These are phyloP conservation scores for Pythium guiyangense DNA, from an alignment of 352 stramenopile genomes.

Conservation along the genomic window DNA sequence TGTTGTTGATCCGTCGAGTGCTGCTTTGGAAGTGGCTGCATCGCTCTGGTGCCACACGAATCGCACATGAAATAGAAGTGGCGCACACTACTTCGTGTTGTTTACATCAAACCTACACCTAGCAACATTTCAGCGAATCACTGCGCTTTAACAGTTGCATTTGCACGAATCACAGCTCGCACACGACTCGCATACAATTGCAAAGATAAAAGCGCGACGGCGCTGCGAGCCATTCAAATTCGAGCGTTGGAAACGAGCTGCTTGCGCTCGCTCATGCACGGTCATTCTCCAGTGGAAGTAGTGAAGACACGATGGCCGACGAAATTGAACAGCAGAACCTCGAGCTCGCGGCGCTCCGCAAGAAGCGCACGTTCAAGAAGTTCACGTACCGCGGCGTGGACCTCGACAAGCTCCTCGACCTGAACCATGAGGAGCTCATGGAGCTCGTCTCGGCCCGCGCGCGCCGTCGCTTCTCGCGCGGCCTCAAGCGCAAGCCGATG, in stretches of 20 bases:
- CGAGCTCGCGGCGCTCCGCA: slow-evolving; percentile 94
- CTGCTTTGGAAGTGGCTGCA: not conserved
- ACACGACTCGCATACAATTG: not conserved
- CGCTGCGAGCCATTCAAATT: slow-evolving; percentile 14
- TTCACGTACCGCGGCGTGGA: slow-evolving; percentile 99
- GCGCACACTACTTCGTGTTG: too few relatives aligned
- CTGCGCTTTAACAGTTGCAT: too few relatives aligned
- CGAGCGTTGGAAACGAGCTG: too few relatives aligned
- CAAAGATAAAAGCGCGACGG: not conserved
- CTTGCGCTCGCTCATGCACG: not conserved
- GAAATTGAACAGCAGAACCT: slow-evolving; percentile 67
- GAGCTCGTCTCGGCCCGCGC: slow-evolving; percentile 95
- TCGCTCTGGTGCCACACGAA: too few relatives aligned
- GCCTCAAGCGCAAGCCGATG: slow-evolving; percentile 99
- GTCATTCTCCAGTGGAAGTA: slow-evolving; percentile 16
- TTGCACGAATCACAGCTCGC: not conserved
- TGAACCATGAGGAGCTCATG: slow-evolving; percentile 99
- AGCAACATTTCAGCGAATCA: not conserved
- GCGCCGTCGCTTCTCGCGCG: slow-evolving; percentile 97
- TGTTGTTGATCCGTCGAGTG: not conserved
- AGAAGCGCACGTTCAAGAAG: slow-evolving; percentile 99
- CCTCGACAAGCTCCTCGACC: slow-evolving; percentile 98
- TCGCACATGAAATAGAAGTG: too few relatives aligned
- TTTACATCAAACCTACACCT: too few relatives aligned
- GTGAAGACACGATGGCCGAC: slow-evolving; percentile 29